Evolutionary conservation across 1,284 basidiomycete genomes (phyloP).

Genomic region (Athelia psychrophila): DNA sequence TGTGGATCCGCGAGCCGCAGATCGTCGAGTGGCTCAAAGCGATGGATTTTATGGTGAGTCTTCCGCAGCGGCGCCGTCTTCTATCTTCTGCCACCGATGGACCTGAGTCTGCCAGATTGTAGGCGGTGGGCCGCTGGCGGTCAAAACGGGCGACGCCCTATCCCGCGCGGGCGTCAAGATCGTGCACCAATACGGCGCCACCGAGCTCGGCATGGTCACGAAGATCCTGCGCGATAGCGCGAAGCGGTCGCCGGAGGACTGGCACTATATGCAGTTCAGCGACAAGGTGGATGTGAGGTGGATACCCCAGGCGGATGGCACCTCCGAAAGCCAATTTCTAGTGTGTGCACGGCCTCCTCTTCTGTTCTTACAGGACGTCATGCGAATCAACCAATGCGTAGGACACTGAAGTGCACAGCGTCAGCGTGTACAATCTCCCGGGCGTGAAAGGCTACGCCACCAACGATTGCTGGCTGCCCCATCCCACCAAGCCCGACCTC

Average conservation of each 20-base stretch:
- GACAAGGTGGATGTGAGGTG: constrained; percentile 16
- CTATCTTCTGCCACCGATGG: no score
- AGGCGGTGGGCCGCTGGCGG: constrained; percentile 16
- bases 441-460: constrained; percentile 31
- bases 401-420: constrained; percentile 14
- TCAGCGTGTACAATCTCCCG: constrained; percentile 25
- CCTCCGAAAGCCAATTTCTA: no score
- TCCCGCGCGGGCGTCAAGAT: constrained; percentile 17
- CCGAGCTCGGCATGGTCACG: constrained; percentile 9
- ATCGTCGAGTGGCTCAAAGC: constrained; percentile 5
- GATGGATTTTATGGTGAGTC: constrained; percentile 17
- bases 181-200: constrained; percentile 16
- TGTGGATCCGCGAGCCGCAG: constrained; percentile 10
- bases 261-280: constrained; percentile 22
- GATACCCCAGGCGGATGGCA: no score
- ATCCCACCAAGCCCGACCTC: constrained; percentile 25
- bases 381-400: no score
- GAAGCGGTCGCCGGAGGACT: constrained; percentile 8
- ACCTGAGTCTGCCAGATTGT: constrained; percentile 6
- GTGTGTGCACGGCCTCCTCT: no score
- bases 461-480: constrained; percentile 27
- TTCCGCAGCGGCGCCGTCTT: neutral
- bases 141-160: constrained; percentile 15
- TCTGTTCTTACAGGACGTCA: no score
- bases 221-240: constrained; percentile 4